These are phyloP conservation scores for Phoenix roebelenii DNA, from an alignment of 176 grass and related monocot species.

Conservation along the genomic window DNA sequence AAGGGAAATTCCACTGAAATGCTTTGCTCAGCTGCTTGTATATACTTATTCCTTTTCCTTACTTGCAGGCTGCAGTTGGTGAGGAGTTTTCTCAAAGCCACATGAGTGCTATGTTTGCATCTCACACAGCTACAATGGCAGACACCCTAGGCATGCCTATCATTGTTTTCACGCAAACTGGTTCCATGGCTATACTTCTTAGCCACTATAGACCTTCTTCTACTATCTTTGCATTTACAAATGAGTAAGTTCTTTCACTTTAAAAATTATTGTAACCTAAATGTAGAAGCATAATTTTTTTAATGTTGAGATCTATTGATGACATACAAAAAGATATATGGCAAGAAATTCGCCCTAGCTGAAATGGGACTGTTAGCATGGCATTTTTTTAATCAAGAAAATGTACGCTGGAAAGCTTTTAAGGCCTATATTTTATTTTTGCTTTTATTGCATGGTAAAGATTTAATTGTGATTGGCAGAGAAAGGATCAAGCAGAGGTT, in stretches of 20 bases:
- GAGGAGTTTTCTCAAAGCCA: constrained; percentile 48
- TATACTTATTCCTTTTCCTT: background rate
- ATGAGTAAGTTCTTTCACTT: constrained; percentile 44
- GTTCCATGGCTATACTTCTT: constrained; percentile 83
- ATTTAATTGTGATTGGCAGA: constrained; percentile 27
- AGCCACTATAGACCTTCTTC: constrained; percentile 78
- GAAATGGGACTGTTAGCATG: no score
- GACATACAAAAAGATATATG: no score
- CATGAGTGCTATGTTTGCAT: constrained; percentile 88
- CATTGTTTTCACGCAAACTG: constrained; percentile 90
- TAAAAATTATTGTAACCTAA: background rate
- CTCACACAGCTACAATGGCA: constrained; percentile 82
- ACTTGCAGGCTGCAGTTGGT: constrained; percentile 35
- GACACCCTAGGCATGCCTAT: constrained; percentile 72
- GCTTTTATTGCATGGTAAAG: no score
- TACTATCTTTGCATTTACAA: constrained; percentile 88
- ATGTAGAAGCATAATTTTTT: no score
- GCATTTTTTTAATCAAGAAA: no score
- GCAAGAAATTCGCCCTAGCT: no score
- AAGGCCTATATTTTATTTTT: no score
- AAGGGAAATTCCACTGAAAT: no score
- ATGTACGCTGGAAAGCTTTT: no score
- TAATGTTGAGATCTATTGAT: no score
- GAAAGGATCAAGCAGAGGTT: constrained; percentile 76
- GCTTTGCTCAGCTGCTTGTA: no score